A percentile compares a stretch with the other conserved stretches of the same genome.
Evolutionary conservation across 164 flowering plant species (phyloP).

Genomic region (Amborella trichopoda): DNA sequence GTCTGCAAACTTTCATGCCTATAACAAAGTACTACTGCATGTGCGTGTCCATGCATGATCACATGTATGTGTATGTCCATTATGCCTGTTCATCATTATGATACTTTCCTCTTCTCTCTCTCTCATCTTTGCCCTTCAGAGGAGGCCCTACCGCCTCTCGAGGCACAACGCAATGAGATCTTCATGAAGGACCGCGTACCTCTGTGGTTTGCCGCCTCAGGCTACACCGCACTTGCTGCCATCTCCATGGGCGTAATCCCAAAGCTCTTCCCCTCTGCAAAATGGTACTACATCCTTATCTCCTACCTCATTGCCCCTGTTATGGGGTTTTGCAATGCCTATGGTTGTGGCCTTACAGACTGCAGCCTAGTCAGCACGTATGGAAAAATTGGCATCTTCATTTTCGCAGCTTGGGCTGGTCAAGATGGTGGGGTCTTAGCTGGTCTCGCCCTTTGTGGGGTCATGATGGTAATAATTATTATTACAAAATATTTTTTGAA

Average conservation of each 20-base stretch:
- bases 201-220: slow-evolving; percentile 19
- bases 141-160: no score
- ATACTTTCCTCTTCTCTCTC: no score
- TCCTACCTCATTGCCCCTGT: slow-evolving; percentile 27
- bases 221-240: slow-evolving; percentile 24
- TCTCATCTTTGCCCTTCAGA: no score
- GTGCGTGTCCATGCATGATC: no score
- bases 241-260: slow-evolving; percentile 24
- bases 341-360: slow-evolving; percentile 46
- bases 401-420: slow-evolving; percentile 37
- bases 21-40: no score
- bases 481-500: no score
- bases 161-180: slow-evolving; percentile 21
- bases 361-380: slow-evolving; percentile 47
- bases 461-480: no score
- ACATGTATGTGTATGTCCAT: no score
- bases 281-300: slow-evolving; percentile 22
- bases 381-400: slow-evolving; percentile 38
- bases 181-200: slow-evolving; percentile 44
- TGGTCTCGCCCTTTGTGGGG: slow-evolving; percentile 46
- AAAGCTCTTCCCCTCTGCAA: slow-evolving; percentile 26
- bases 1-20: no score
- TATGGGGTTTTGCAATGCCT: slow-evolving; percentile 50
- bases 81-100: no score
- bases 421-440: slow-evolving; percentile 33